Conservation (phyloP, 345 rosid genomes). For the Lenwebbia sp. region DNA sequence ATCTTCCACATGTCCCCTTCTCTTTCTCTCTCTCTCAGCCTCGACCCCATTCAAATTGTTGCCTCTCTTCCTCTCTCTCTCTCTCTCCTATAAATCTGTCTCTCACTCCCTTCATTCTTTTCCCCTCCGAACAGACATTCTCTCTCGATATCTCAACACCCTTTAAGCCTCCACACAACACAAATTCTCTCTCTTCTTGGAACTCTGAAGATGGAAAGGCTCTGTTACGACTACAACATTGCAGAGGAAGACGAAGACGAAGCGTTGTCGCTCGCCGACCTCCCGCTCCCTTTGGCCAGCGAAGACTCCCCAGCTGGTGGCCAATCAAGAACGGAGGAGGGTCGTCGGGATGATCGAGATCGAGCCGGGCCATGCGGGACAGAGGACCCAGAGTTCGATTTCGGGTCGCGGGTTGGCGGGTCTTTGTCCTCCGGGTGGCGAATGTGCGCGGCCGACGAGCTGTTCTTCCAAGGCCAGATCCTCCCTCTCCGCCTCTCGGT, state of each 20-base stretch:
- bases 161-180: background rate
- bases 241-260: constrained; percentile 6
- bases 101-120: background rate
- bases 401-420: constrained; percentile 1
- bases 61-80: background rate
- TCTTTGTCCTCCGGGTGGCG: background rate
- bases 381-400: constrained; percentile 7
- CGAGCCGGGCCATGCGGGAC: background rate
- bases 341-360: background rate
- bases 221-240: background rate
- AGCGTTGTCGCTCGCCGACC: constrained; percentile 9
- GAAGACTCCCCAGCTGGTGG: background rate
- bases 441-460: constrained; percentile 14
- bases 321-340: background rate
- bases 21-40: background rate
- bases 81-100: background rate
- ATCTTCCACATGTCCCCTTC: background rate
- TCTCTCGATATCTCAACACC: background rate
- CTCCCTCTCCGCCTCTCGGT: constrained; percentile 6
- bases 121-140: background rate
- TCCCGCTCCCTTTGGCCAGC: background rate
- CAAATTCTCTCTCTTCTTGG: background rate
- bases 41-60: background rate
- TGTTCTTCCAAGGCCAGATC: constrained; percentile 11
- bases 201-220: background rate